Evolutionary conservation across 768 basidiomycete species (phyloP).

Genomic region (Kwoniella sp.): DNA sequence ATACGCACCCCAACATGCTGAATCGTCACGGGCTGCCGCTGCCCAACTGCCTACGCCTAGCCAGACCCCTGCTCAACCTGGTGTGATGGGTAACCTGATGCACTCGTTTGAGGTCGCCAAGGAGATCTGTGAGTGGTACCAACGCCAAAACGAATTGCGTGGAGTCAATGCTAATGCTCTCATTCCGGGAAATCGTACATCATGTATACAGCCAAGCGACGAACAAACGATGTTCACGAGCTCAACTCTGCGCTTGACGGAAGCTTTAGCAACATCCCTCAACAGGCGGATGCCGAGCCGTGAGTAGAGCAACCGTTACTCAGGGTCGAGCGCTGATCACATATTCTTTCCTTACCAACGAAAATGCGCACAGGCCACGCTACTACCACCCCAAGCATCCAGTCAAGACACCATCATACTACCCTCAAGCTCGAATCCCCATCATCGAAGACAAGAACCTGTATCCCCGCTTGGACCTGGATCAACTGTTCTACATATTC

Average conservation of each 20-base stretch:
- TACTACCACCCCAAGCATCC: slow-evolving; percentile 95
- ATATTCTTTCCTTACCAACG: not conserved
- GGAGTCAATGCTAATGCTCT: too few relatives aligned
- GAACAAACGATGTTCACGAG: slow-evolving; percentile 72
- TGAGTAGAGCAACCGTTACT: slow-evolving; percentile 54
- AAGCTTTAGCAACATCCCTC: slow-evolving; percentile 83
- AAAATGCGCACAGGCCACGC: slow-evolving; percentile 68
- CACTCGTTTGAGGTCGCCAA: slow-evolving; percentile 94
- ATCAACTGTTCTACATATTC: slow-evolving; percentile 98
- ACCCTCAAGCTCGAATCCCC: slow-evolving; percentile 83
- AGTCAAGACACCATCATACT: slow-evolving; percentile 85
- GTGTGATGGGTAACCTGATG: slow-evolving; percentile 86
- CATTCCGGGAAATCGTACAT: not conserved
- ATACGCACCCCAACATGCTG: slow-evolving; percentile 59
- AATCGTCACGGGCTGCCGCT: slow-evolving; percentile 29
- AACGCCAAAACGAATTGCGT: not conserved
- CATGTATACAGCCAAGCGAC: slow-evolving; percentile 39
- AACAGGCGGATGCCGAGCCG: slow-evolving; percentile 95
- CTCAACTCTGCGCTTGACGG: slow-evolving; percentile 91
- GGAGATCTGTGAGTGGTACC: slow-evolving; percentile 72
- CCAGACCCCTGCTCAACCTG: slow-evolving; percentile 23
- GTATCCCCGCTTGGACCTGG: slow-evolving; percentile 89
- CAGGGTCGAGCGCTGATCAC: not conserved
- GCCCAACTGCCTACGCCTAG: not conserved
- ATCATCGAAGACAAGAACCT: slow-evolving; percentile 78